Base-by-base conservation (phyloP, 257 asterid genomes). In the Solanum bulbocastanum region DNA sequence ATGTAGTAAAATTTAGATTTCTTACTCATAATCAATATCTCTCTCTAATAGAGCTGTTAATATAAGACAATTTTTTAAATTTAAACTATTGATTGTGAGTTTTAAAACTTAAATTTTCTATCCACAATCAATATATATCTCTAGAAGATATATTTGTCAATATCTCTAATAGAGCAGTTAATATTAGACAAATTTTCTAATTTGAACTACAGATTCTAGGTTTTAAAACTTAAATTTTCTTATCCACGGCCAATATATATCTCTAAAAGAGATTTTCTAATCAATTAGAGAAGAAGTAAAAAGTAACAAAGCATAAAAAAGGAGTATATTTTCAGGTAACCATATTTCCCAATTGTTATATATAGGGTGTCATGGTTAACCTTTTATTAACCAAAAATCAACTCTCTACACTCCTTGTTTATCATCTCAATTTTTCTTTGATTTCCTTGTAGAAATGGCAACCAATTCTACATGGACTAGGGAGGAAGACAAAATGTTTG, bases 401-500 rank as follows among this genome's bases (percentile, higher is more conserved):
- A 30, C 72, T 76, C 0, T 68, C 23, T 76, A 20, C 65, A 25
- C 84, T 32, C 0, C 16, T 27, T 27, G 30, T 76, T 15, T 40
- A 78, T 78, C 36, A 42, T 42, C 52, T 33, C 30, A 23, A 15
- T 2, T 44, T 4, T 18, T 6, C 11, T 46, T 37, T 20, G 8
- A 25, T 25, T 65, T 65, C 2, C 27, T 84, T 35, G 5, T 25
- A 52, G 32, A 42, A 88, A 93, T 94, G 92, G 90, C 88, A 14
- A 91, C 93, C 9, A 91, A 71, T 36, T 89, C 95, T 20, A 65
- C 83, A 0, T 95, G 98, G 98, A 94, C 94, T 0, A 69, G 86
- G 2, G 86, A 71, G 89, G 90, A 95, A 85, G 92, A 93, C 91
- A 94, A 94, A 93, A 75, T 39, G 86, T 95, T 95, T 72, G 98